phyloP scores from a whole-genome alignment of 805 yeast genomes.

The Suhomyces canberraensis region DNA sequence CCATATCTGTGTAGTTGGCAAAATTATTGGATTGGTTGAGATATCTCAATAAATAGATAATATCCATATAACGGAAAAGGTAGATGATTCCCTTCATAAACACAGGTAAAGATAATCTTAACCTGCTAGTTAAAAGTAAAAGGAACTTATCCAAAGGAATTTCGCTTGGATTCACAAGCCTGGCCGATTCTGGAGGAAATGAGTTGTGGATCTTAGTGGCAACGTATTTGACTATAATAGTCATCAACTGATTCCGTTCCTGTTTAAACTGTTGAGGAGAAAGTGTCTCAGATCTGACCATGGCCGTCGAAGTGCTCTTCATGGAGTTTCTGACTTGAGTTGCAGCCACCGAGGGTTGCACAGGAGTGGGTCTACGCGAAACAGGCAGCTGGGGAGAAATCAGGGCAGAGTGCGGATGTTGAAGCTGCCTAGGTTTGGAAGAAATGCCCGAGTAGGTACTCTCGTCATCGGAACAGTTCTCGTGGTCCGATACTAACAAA shows the following conservation, averaged over 20 bases:
- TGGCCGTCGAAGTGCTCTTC: conserved; percentile 5
- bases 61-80: conserved; percentile 46
- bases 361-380: neutral
- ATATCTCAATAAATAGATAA: conserved; percentile 42
- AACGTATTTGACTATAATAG: conserved; percentile 39
- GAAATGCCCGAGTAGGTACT: conserved; percentile 12
- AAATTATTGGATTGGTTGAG: conserved; percentile 44
- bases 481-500: conserved; percentile 31
- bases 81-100: conserved; percentile 42
- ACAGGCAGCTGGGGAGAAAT: neutral
- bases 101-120: conserved; percentile 30
- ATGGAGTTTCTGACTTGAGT: conserved; percentile 21
- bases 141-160: conserved; percentile 40
- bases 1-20: conserved; percentile 44
- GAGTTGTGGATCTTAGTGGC: conserved; percentile 42
- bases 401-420: neutral
- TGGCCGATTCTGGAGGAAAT: conserved; percentile 39
- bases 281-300: neutral
- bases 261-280: conserved; percentile 21
- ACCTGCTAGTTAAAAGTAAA: conserved; percentile 35
- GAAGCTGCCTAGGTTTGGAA: neutral
- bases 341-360: conserved; percentile 14
- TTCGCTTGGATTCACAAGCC: conserved; percentile 20
- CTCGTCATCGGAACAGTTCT: conserved; percentile 27
- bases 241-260: conserved; percentile 40